Conservation (phyloP, 2,329 filamentous ascomycete genomes). For the Huntiella abstrusa region DNA sequence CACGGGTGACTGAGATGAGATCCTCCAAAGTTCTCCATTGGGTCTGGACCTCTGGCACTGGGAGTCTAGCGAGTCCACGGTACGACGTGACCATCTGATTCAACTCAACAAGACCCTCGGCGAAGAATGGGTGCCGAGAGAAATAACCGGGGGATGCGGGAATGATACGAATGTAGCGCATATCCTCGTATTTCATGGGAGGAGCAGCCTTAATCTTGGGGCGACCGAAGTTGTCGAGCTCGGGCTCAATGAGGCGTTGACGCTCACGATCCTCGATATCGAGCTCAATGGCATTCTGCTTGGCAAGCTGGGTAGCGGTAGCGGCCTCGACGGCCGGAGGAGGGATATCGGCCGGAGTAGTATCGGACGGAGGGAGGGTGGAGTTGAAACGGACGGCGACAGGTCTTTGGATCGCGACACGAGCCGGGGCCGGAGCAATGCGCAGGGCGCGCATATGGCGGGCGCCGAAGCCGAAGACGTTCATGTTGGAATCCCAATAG, state of each 20-base stretch:
- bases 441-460: slow-evolving; percentile 20
- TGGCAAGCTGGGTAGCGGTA: background rate
- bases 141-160: slow-evolving; percentile 90
- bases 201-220: slow-evolving; percentile 12
- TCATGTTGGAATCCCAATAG: slow-evolving; percentile 9
- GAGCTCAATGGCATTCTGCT: background rate
- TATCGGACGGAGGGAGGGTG: background rate
- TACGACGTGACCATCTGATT: slow-evolving; percentile 55
- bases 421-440: slow-evolving; percentile 15
- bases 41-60: slow-evolving; percentile 32
- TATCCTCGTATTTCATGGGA: slow-evolving; percentile 10
- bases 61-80: slow-evolving; percentile 42
- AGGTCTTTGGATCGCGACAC: slow-evolving; percentile 12
- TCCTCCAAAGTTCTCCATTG: slow-evolving; percentile 67
- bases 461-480: slow-evolving; percentile 11
- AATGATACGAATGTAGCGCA: slow-evolving; percentile 48
- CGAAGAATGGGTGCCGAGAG: slow-evolving; percentile 67
- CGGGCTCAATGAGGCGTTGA: slow-evolving; percentile 10
- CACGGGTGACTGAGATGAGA: slow-evolving; percentile 53
- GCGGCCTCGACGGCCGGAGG: background rate
- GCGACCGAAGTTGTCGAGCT: slow-evolving; percentile 9
- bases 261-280: slow-evolving; percentile 1
- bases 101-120: slow-evolving; percentile 61
- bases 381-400: slow-evolving; percentile 3
- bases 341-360: background rate